Evolutionary conservation across 129 eudicot genomes (phyloP).

Genomic region (Smallanthus sonchifolius): DNA sequence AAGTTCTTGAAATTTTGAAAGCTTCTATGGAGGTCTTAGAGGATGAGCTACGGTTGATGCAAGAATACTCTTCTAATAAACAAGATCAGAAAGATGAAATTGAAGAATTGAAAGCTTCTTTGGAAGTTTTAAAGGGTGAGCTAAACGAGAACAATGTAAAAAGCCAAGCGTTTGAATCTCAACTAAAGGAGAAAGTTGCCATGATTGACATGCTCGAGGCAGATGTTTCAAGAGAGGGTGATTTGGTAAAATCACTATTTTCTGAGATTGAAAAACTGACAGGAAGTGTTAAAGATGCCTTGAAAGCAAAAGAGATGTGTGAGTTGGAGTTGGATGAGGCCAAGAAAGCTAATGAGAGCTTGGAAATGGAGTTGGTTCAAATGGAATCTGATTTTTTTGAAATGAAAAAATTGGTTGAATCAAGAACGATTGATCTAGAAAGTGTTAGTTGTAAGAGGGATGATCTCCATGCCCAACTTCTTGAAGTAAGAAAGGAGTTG

Average conservation of each 20-base stretch:
- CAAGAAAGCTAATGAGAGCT: constrained; percentile 41
- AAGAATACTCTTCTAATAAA: constrained; percentile 65
- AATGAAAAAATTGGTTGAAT: constrained; percentile 44
- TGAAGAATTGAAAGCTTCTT: constrained; percentile 47
- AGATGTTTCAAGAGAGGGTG: constrained; percentile 43
- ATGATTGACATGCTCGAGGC: constrained; percentile 43
- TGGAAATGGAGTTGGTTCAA: constrained; percentile 57
- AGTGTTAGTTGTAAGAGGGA: constrained; percentile 52
- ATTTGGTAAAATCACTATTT: constrained; percentile 38
- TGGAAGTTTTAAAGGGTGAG: constrained; percentile 50
- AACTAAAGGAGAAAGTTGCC: constrained; percentile 51
- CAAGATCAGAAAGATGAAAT: constrained; percentile 66
- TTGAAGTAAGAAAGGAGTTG: constrained; percentile 53
- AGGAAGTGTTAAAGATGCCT: constrained; percentile 37
- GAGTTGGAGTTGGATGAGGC: constrained; percentile 53
- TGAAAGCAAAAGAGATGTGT: constrained; percentile 41
- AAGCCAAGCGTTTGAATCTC: constrained; percentile 52
- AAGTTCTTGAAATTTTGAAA: constrained; percentile 53
- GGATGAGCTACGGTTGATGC: constrained; percentile 72
- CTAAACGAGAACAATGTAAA: constrained; percentile 46
- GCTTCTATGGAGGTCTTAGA: constrained; percentile 19
- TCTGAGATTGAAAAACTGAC: constrained; percentile 42
- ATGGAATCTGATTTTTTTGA: constrained; percentile 47
- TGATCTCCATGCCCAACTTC: constrained; percentile 38
- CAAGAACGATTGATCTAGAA: constrained; percentile 40